Base-by-base conservation (phyloP, 192 early-diverging fungal species). In the Podila verticillata region DNA sequence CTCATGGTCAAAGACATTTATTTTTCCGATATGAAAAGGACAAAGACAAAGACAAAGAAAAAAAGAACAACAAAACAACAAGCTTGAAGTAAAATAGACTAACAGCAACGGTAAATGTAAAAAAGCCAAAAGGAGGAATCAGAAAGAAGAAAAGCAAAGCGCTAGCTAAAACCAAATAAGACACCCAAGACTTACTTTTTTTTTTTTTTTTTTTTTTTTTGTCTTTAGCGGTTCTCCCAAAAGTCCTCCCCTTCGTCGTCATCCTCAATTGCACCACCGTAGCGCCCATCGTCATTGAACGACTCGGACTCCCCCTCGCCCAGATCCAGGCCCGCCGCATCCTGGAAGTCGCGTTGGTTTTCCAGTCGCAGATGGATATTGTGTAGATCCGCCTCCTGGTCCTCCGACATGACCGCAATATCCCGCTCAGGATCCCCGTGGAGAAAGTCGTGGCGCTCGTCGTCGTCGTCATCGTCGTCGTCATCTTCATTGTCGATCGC, bases 221-320 rank as follows among this genome's bases (percentile, higher is more conserved):
- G n/a, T n/a, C n/a, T n/a, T 57, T 56, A 80, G 20, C 75, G 75
- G 48, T 80, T 80, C 22, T 80, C 75, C 75, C 75, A 80, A 59
- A 56, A 80, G 31, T 80, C 75, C 19, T 80, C 75, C 15, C 75
- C 75, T 59, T 80, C 75, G 30, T 80, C 75, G 6, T 80, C 75
- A 29, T 39, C 75, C 47, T 68, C 65, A 31, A 80, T 68, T 12
- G 60, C 47, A 2, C 77, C 77, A 0, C 77, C 77, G 22, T 80
- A 80, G 20, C 36, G 77, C 0, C 77, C 77, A 56, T 80, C 77
- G 34, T 80, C 77, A 48, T 72, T 80, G 13, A 57, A 22, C 20
- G 58, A 58, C 32, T 64, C 51, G 12, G 65, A 49, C 30, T 80
- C 77, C 7, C 22, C 60, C 47, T 80, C 77, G 7, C 77, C 77